Conservation (phyloP, 495 filamentous ascomycete species). For the Melanomma pulvis-pyrius region DNA sequence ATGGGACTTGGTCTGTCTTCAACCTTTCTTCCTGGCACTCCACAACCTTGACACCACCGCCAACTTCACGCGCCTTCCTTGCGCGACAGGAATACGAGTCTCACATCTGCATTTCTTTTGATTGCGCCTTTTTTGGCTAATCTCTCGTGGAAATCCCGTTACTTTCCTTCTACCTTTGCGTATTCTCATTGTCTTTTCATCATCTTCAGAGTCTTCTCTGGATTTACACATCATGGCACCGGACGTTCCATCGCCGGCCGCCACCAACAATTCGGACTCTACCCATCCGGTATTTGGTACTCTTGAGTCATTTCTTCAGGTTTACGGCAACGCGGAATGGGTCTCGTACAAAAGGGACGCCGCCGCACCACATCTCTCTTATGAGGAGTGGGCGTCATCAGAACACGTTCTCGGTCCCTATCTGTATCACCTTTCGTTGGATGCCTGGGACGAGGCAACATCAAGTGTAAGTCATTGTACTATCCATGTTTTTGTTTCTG, state of each 20-base stretch:
- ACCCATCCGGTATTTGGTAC: neutral
- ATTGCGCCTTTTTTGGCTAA: constrained; percentile 8
- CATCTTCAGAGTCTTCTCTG: constrained; percentile 1
- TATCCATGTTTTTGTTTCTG: neutral
- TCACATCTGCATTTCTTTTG: neutral
- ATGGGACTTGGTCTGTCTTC: constrained; percentile 16
- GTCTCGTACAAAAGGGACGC: constrained; percentile 11
- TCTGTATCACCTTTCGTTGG: constrained; percentile 21
- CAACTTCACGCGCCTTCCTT: constrained; percentile 1
- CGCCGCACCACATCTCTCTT: constrained; percentile 15
- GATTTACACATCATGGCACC: constrained; percentile 12
- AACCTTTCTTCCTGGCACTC: constrained; percentile 13
- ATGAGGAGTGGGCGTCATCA: constrained; percentile 26
- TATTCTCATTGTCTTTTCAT: neutral
- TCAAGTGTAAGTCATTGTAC: constrained; percentile 16
- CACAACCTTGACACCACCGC: constrained; percentile 4
- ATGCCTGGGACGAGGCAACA: constrained; percentile 20
- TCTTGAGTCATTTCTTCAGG: constrained; percentile 15
- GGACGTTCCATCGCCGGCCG: neutral
- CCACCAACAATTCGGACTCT: neutral
- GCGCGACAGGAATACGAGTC: neutral
- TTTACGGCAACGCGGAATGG: constrained; percentile 23
- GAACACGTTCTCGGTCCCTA: constrained; percentile 21
- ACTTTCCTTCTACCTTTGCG: neutral
- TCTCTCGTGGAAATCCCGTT: neutral